Base-by-base conservation (phyloP, 176 grass and related monocot species). In the Alopecurus myosuroides region DNA sequence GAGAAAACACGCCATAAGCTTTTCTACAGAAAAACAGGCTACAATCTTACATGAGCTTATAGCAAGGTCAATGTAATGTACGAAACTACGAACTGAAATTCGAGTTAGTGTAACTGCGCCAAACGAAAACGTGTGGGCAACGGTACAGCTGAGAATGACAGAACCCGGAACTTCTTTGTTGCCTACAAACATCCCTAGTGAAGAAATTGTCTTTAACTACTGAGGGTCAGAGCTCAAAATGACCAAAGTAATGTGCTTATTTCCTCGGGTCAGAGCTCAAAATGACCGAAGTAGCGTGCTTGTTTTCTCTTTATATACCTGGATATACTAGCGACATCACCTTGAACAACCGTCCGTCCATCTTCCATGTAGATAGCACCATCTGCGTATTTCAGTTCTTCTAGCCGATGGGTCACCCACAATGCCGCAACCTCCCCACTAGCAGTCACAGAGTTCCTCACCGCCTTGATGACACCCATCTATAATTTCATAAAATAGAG, bases 301-400 rank as follows among this genome's bases (percentile, higher is more conserved):
- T 98, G 96, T 20, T 94, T 95, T 45, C 49, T 94, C 78, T 95
- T 95, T 64, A 98, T 87, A 92, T 76, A 95, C 74, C 73, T 94
- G 39, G 89, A 83, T 80, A 94, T 82, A 36, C 60, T 88, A 5
- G 88, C 88, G 18, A 84, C 56, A 70, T 94, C 81, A 0, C 96
- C 97, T 57, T 98, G 89, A 74, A 87, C 77, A 52, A 98, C 60
- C 79, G 90, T 98, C 69, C 57, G 77, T 4, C 96, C 96, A 77
- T 94, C 89, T 89, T 98, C 96, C 96, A 95, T 98, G 36, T 98
- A 98, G 51, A 95, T 92, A 83, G 97, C 93, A 72, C 93, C 93
- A 88, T 98, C 93, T 28, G 97, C 93, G 33, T 94, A 98, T 89
- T 89, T 86, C 14, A 98, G 88, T 92, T 98, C 97, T 84, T 98